Base-by-base conservation (phyloP, 805 yeast genomes). In the Wickerhamomyces sydowiorum region DNA sequence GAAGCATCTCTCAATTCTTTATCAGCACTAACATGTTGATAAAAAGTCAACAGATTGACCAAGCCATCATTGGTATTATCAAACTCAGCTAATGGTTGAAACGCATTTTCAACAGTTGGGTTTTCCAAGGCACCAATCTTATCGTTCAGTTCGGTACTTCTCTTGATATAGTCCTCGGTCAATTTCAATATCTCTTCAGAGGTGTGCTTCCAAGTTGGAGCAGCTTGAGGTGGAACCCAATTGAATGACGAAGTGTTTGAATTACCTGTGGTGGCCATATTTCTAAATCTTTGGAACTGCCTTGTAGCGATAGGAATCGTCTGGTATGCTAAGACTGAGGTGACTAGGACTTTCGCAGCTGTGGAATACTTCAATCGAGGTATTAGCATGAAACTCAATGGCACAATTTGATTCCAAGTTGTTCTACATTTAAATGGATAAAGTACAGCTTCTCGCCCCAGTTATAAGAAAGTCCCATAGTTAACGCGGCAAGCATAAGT, bases 1-100 rank as follows among this genome's bases (percentile, higher is more conserved):
- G 90, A 78, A 4, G 88, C 86, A 48, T 83, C 86, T 54, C 96
- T 73, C 25, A 84, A 56, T n/a, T 64, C 77, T 53, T 80, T 76
- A 48, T 73, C 70, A 18, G 78, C 53, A 3, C 90, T 81, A 10
- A 87, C 90, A 50, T 82, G 81, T 60, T 80, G 87, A 54, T 78
- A 81, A 56, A 87, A 86, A 17, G 81, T 67, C 51, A 85, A 60
- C 50, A 73, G 81, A 51, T 72, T 73, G 22, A 66, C 65, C 7
- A 70, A 39, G 5, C 71, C 70, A 9, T 67, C 61, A 34, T 70
- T 66, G 21, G 61, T 62, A 54, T 84, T 80, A 47, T 77, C 79
- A 40, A 70, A 60, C 29, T 67, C 59, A 20, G 80, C 75, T 44
- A 65, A 69, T 14, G 83, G 80, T 40, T 65, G 60, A 42, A 86